Evolutionary conservation across 1,284 basidiomycete genomes (phyloP), one percentile per base, ranked within the genome.

Genomic region (Xerocomus nothofagi): DNA sequence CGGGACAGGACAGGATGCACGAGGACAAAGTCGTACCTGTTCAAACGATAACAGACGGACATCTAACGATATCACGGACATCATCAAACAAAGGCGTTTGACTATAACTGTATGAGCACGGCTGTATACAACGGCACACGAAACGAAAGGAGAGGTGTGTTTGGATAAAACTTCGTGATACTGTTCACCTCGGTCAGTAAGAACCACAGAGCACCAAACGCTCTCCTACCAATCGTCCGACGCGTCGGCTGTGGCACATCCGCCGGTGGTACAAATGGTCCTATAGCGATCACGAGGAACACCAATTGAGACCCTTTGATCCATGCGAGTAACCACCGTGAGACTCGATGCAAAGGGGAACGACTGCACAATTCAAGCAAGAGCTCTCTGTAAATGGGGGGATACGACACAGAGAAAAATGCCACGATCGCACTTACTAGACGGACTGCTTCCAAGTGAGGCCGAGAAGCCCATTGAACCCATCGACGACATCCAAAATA

Each of bases 71-170:
- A 58, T 89, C 84, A 37, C 84, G 80, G 33, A 90, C 84, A 49
- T 90, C 86, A 52, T 89, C 84, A 15, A 88, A 69, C 14, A 90
- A 78, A 2, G 88, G 88, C 0, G 86, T 86, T 67, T 86, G 83
- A 58, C 88, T 89, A 30, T 18, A 34, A 24, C 21, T 11, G 8
- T 6, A 15, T 56, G 18, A 39, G 18, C 11, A 32, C 17, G 12
- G 6, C 14, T 20, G 2, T 27, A 20, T 14, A n/a, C n/a, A n/a
- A n/a, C n/a, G n/a, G n/a, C n/a, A n/a, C n/a, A n/a, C n/a, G n/a
- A n/a, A n/a, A n/a, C n/a, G n/a, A n/a, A n/a, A n/a, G n/a, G n/a
- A n/a, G n/a, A n/a, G n/a, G n/a, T n/a, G n/a, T n/a, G n/a, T n/a
- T n/a, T n/a, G n/a, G n/a, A n/a, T n/a, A n/a, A n/a, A n/a, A n/a